A percentile compares a stretch with the other conserved stretches of the same genome.
Conservation (phyloP, 2,329 filamentous ascomycete genomes). For the Sarocladium oryzae region DNA sequence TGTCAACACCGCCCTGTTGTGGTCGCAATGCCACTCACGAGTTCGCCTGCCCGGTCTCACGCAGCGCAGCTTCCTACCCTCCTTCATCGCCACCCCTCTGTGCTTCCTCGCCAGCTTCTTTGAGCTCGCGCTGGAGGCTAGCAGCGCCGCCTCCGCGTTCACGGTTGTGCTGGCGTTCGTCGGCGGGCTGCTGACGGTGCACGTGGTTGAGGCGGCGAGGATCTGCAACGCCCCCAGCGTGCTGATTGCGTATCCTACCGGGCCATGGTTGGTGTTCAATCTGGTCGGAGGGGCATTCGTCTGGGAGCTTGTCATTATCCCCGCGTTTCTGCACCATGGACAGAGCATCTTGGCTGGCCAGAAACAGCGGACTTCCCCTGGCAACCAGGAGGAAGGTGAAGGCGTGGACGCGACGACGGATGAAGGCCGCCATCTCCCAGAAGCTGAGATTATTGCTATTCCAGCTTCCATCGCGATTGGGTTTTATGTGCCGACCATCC, state of each 20-base stretch:
- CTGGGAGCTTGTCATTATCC: conserved; percentile 45
- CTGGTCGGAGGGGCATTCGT: conserved; percentile 42
- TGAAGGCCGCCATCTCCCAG: conserved; percentile 31
- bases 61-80: conserved; percentile 23
- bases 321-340: conserved; percentile 39
- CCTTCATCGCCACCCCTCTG: conserved; percentile 36
- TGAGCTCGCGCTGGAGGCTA: conserved; percentile 33
- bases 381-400: conserved; percentile 9
- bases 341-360: conserved; percentile 24
- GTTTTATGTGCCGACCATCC: conserved; percentile 37
- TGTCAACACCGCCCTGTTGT: conserved; percentile 45
- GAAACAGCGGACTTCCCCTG: background rate
- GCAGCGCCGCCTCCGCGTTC: conserved; percentile 35
- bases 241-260: conserved; percentile 31
- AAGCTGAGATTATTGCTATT: conserved; percentile 51
- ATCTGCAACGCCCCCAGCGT: conserved; percentile 30
- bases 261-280: conserved; percentile 41
- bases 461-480: conserved; percentile 41
- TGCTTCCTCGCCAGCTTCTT: conserved; percentile 48
- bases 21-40: conserved; percentile 46
- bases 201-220: conserved; percentile 43
- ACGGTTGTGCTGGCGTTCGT: conserved; percentile 36
- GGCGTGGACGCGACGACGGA: conserved; percentile 15
- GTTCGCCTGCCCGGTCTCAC: conserved; percentile 38
- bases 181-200: conserved; percentile 41